Evolutionary conservation across 306 rosid genomes (phyloP), one percentile per base, ranked within the genome.

Genomic region (Prunus mume): DNA sequence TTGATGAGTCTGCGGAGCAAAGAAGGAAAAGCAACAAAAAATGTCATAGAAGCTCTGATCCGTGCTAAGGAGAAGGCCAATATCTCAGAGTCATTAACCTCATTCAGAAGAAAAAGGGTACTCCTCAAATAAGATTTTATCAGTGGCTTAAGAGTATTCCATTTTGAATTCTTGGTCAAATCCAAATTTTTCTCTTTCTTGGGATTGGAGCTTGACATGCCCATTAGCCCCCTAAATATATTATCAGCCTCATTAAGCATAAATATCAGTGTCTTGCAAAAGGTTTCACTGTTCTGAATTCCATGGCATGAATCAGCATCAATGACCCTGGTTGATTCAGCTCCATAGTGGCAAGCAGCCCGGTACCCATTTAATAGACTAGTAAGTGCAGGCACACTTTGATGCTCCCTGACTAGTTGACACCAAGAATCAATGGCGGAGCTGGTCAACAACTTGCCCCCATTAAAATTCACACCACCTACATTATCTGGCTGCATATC

Each of bases 51-150:
- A 41, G 89, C 80, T 85, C 97, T 89, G 80, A 90, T 89, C 70
- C 84, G 84, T 74, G 85, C 81, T 62, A 92, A 76, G 79, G 89
- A 41, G 84, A 90, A 89, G 65, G 84, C 68, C 86, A 92, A 83
- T 87, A 92, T 88, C 81, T 95, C 90, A 19, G 87, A 68, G 78
- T 92, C 97, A 2, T 90, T 84, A 69, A 86, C 81, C 77, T 89
- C 96, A 74, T 89, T 92, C 80, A 95, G 76, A 49, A 95, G 92
- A 81, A 85, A 87, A 72, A 92, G 58, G 45, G 96, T 83, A 79
- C 96, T 92, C 80, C 96, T 89, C 50, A 95, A 72, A 78, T 89
- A 95, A 1, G 93, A 90, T 82, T 92, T 95, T 62, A 95, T 62
- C 73, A 84, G 83, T 1, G 96, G 93, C 83, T 79, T 87, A 27